phyloP scores from a whole-genome alignment of 495 filamentous ascomycete species.

The Baudoinia panamericana region DNA sequence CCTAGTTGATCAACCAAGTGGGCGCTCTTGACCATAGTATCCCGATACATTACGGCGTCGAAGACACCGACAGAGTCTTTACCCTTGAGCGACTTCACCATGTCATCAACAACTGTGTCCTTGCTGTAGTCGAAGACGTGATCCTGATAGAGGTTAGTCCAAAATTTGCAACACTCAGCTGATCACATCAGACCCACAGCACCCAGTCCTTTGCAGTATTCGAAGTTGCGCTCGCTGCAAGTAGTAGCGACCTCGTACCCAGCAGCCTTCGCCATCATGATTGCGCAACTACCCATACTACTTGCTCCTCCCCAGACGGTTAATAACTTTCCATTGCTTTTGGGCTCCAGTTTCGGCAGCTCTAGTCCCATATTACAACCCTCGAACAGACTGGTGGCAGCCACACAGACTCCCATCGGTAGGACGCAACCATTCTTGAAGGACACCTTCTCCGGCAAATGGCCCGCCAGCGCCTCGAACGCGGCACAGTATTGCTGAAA shows the following conservation, averaged over 20 bases:
- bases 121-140: slow-evolving; percentile 20
- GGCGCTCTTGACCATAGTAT: slow-evolving; percentile 3
- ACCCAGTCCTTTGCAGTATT: slow-evolving; percentile 17
- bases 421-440: slow-evolving; percentile 18
- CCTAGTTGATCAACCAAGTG: slow-evolving; percentile 15
- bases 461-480: slow-evolving; percentile 1
- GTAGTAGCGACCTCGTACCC: slow-evolving; percentile 23
- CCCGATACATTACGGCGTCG: slow-evolving; percentile 5
- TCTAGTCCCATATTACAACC: slow-evolving; percentile 13
- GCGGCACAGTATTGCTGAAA: slow-evolving; percentile 20
- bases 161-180: too few relatives aligned
- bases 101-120: slow-evolving; percentile 13
- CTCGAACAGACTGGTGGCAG: slow-evolving; percentile 18
- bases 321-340: slow-evolving; percentile 5
- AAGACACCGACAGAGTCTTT: slow-evolving; percentile 17
- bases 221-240: slow-evolving; percentile 13
- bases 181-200: too few relatives aligned
- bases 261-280: slow-evolving; percentile 21
- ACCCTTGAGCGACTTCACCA: slow-evolving; percentile 17
- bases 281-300: slow-evolving; percentile 22
- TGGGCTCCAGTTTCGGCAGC: slow-evolving; percentile 8
- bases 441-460: slow-evolving; percentile 14
- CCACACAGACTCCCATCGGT: slow-evolving; percentile 19
- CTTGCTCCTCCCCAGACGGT: slow-evolving; percentile 25
- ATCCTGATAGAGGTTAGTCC: too few relatives aligned